phyloP scores from a whole-genome alignment of 805 yeast genomes.

The Ogataea allantospora region DNA sequence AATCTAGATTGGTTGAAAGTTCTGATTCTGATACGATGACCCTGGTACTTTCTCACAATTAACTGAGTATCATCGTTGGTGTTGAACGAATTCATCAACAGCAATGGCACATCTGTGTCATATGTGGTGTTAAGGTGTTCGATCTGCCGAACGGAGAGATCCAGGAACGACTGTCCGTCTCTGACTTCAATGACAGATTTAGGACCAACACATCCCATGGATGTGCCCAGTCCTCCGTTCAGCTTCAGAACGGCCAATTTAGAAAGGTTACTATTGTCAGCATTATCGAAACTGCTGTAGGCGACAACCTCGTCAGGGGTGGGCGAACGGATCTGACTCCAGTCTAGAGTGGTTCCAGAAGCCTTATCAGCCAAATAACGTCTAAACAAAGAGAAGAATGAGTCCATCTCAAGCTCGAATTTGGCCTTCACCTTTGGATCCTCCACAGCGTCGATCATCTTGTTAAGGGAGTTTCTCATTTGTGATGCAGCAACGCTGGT shows the following conservation, averaged over 20 bases:
- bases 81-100: constrained; percentile 98
- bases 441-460: constrained; percentile 76
- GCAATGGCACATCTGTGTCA: constrained; percentile 91
- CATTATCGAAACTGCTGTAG: constrained; percentile 53
- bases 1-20: constrained; percentile 97
- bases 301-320: constrained; percentile 83
- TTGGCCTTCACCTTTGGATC: constrained; percentile 47
- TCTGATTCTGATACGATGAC: constrained; percentile 91
- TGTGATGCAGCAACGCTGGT: constrained; percentile 95
- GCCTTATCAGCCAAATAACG: constrained; percentile 90
- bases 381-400: constrained; percentile 89
- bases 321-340: constrained; percentile 97
- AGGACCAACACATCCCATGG: constrained; percentile 99
- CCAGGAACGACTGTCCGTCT: constrained; percentile 96
- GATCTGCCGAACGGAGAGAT: constrained; percentile 93
- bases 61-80: constrained; percentile 94
- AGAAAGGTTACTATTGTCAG: constrained; percentile 47
- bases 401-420: constrained; percentile 91
- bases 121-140: constrained; percentile 88
- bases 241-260: constrained; percentile 93
- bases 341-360: constrained; percentile 75
- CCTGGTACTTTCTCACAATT: constrained; percentile 93
- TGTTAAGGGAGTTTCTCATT: constrained; percentile 94
- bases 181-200: constrained; percentile 97
- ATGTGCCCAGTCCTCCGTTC: constrained; percentile 98